These are phyloP conservation scores for Cadophora gregata DNA, from an alignment of 2,329 filamentous ascomycete species.

Conservation along the genomic window DNA sequence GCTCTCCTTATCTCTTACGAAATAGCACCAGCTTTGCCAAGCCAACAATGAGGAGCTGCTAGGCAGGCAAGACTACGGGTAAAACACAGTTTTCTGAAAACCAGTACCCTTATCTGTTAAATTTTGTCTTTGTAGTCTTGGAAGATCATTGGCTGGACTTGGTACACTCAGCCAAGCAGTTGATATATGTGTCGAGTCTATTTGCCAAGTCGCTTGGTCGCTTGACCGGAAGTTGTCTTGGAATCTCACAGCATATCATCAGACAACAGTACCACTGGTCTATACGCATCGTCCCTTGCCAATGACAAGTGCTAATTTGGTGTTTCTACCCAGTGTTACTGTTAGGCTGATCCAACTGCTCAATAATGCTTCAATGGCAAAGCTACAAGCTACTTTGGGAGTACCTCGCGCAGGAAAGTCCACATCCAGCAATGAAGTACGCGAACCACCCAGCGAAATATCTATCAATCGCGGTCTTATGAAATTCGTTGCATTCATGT, in stretches of 20 bases:
- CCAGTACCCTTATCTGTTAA: not conserved
- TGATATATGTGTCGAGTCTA: not conserved
- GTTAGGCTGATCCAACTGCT: no score
- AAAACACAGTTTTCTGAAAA: not conserved
- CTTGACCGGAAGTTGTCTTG: not conserved
- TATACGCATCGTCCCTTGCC: no score
- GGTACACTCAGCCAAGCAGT: not conserved
- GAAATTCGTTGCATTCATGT: not conserved
- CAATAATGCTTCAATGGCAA: no score
- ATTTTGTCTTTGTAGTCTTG: not conserved
- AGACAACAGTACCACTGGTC: no score
- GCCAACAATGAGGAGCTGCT: not conserved
- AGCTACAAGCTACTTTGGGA: no score
- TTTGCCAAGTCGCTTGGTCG: not conserved
- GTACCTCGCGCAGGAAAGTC: no score
- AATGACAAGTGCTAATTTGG: no score
- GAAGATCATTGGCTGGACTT: not conserved
- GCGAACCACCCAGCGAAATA: no score
- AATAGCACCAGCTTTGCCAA: not conserved
- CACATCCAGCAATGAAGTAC: no score
- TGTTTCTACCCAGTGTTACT: no score
- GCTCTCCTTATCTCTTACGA: not conserved
- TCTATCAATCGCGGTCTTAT: not conserved
- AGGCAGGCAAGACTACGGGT: not conserved
- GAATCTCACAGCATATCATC: not conserved